A percentile compares a stretch with the other conserved stretches of the same genome.
Conservation (phyloP, 176 grass and related monocot genomes). For the Olyra latifolia region DNA sequence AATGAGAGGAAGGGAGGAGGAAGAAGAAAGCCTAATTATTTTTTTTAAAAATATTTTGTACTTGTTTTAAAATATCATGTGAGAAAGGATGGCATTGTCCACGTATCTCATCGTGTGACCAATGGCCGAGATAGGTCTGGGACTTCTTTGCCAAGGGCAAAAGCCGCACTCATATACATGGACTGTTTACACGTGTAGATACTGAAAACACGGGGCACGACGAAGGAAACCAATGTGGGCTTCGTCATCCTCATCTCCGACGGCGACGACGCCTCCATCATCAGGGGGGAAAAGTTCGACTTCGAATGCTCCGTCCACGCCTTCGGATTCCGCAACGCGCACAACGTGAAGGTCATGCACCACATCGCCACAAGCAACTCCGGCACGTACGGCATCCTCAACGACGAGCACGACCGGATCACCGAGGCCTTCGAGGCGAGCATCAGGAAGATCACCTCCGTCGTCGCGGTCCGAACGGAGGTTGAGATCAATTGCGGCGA, state of each 20-base stretch:
- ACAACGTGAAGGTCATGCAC: neutral
- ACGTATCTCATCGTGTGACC: too few relatives aligned
- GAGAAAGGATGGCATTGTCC: too few relatives aligned
- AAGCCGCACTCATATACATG: too few relatives aligned
- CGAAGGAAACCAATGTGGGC: neutral
- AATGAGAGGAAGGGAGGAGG: too few relatives aligned
- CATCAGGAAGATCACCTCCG: neutral
- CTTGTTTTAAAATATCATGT: too few relatives aligned
- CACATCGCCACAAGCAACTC: neutral
- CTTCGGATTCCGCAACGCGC: slow-evolving; percentile 22
- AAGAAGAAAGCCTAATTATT: too few relatives aligned
- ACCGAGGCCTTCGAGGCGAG: neutral
- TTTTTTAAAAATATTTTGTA: too few relatives aligned
- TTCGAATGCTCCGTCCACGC: neutral
- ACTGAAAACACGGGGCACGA: neutral
- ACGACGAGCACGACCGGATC: neutral
- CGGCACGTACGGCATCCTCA: neutral
- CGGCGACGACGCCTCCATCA: neutral
- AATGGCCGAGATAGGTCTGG: too few relatives aligned
- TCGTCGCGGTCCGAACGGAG: neutral
- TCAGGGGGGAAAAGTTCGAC: neutral
- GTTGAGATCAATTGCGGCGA: neutral
- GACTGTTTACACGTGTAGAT: neutral
- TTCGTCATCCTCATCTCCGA: slow-evolving; percentile 26
- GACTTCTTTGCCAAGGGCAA: too few relatives aligned